Base-by-base conservation (phyloP, 2,329 filamentous ascomycete genomes). In the Fusarium coffeatum region DNA sequence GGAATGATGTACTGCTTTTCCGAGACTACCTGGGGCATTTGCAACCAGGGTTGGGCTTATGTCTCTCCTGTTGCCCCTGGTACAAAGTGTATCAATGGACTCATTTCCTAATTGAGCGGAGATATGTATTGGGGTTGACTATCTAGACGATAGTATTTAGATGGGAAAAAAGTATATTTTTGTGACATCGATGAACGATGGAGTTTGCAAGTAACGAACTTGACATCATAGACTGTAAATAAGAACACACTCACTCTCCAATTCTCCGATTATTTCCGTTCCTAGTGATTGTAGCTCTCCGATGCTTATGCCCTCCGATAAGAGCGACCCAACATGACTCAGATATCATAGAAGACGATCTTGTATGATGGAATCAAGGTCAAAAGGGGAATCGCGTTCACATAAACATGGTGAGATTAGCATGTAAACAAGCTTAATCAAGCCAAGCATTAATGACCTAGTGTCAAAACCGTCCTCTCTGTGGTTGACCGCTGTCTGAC, bases 1-100 rank as follows among this genome's bases (percentile, higher is more conserved):
- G 72, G 66, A 1, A 57, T 48, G 18, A 34, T 75, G 3, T 30
- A 71, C 11, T 76, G 74, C 18, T 54, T 76, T n/a, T 50, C 59
- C 1, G 47, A 54, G 7, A 58, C 28, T 8, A 32, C 55, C 10
- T 76, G 75, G 37, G 74, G 74, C 3, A 70, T 76, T 13, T 76
- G 74, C 61, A 75, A 73, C 5, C 16, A 48, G 16, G 74, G 74
- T 0, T 76, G 69, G 72, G 63, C 71, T 2, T 20, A 72, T 40
- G 60, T 72, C 7, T 71, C 68, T 37, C 25, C 30, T 16, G 64
- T 76, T 4, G 55, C 72, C 4, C 41, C 27, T 6, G 74, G 72
- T 0, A 76, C 74, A 5, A 67, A 61, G 28, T 76, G 74, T 2
- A 37, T 55, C 6, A 54, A 74, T 2, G 72, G 72, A 8, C 28